Conservation (phyloP, 495 filamentous ascomycete species). For the Aspergillus sclerotioniger region DNA sequence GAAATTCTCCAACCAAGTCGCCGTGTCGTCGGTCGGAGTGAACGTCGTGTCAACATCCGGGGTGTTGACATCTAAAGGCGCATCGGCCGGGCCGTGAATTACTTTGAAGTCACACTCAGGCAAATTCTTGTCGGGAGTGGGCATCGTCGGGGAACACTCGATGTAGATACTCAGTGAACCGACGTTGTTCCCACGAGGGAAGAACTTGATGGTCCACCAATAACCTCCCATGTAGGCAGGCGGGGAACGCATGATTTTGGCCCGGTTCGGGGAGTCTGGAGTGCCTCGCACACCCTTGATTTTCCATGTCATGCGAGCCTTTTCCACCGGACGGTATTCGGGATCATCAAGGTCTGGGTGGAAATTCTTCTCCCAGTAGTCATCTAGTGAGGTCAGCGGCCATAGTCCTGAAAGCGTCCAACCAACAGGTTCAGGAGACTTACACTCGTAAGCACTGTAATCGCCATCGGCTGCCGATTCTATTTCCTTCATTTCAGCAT, state of each 20-base stretch:
- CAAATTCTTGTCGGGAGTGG: slow-evolving; percentile 33
- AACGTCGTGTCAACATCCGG: slow-evolving; percentile 34
- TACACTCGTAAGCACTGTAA: slow-evolving; percentile 55
- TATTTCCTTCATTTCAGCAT: slow-evolving; percentile 60
- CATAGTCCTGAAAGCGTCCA: neutral
- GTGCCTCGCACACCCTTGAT: slow-evolving; percentile 61
- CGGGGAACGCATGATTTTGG: slow-evolving; percentile 59
- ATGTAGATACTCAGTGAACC: slow-evolving; percentile 62
- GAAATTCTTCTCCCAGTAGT: slow-evolving; percentile 59
- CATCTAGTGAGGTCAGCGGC: slow-evolving; percentile 33
- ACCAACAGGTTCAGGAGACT: slow-evolving; percentile 17
- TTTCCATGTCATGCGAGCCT: slow-evolving; percentile 60
- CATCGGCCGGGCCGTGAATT: slow-evolving; percentile 33
- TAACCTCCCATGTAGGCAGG: slow-evolving; percentile 58
- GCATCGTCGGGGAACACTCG: slow-evolving; percentile 55
- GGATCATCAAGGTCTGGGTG: slow-evolving; percentile 59
- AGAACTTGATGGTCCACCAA: slow-evolving; percentile 71
- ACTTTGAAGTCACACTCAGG: slow-evolving; percentile 42
- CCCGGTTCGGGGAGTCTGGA: slow-evolving; percentile 56
- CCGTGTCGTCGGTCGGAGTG: slow-evolving; percentile 25
- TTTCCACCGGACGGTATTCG: slow-evolving; percentile 50
- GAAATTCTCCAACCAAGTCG: slow-evolving; percentile 35
- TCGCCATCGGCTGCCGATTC: slow-evolving; percentile 45
- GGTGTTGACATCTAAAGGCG: slow-evolving; percentile 23
- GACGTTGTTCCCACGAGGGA: slow-evolving; percentile 62